These are phyloP conservation scores for Populus deltoides DNA, from an alignment of 345 rosid genomes.

Conservation along the genomic window DNA sequence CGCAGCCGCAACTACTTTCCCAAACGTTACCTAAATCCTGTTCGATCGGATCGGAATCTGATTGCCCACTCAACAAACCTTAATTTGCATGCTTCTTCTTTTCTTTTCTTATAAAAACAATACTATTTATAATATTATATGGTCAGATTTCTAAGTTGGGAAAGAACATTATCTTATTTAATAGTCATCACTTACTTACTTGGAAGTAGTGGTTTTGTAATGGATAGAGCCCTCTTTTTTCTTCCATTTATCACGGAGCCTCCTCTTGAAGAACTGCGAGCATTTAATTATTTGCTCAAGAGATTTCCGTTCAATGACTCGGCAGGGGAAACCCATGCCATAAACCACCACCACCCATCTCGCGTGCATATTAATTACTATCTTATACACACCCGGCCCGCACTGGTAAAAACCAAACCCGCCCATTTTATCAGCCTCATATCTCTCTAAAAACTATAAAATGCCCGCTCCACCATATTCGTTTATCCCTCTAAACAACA, in stretches of 20 bases:
- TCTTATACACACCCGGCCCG: neutral
- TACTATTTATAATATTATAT: too few species aligned
- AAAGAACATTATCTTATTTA: neutral
- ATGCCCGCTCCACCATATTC: conserved; percentile 20
- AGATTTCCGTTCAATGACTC: neutral
- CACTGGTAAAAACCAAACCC: neutral
- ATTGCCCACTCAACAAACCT: too few species aligned
- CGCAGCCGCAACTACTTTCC: too few species aligned
- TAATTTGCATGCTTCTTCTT: too few species aligned
- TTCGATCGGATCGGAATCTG: too few species aligned
- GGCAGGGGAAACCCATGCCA: neutral
- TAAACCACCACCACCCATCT: neutral
- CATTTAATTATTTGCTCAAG: neutral
- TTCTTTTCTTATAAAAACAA: too few species aligned
- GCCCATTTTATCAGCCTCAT: neutral
- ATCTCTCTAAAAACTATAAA: neutral
- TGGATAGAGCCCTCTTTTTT: neutral
- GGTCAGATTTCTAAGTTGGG: neutral
- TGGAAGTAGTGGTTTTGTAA: neutral
- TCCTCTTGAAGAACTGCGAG: neutral
- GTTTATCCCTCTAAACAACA: neutral
- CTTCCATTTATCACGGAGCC: neutral
- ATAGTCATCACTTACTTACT: neutral
- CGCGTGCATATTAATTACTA: neutral
- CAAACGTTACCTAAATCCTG: too few species aligned